These are phyloP conservation scores for Botrytis tulipae DNA, from an alignment of 2,329 filamentous ascomycete species.

Conservation along the genomic window DNA sequence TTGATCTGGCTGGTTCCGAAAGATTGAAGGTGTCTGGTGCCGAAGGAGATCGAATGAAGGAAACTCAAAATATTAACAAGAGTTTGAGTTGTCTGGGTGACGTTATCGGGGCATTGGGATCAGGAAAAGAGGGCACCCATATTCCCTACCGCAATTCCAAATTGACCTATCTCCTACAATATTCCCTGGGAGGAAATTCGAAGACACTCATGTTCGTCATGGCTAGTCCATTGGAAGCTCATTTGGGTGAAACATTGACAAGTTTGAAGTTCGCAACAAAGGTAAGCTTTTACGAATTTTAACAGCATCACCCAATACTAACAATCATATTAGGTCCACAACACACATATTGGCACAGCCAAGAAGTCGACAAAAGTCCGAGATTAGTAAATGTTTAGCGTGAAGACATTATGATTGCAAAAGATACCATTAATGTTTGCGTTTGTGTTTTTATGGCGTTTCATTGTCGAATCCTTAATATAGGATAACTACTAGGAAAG, in stretches of 20 bases:
- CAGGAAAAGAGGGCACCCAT: slow-evolving; percentile 72
- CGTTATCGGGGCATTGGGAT: slow-evolving; percentile 89
- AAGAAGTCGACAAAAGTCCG: slow-evolving; percentile 68
- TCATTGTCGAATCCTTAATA: background rate
- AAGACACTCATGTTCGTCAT: slow-evolving; percentile 99
- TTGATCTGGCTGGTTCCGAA: slow-evolving; percentile 93
- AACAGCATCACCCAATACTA: slow-evolving; percentile 23
- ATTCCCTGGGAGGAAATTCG: slow-evolving; percentile 89
- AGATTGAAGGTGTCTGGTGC: slow-evolving; percentile 82
- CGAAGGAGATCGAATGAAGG: slow-evolving; percentile 82
- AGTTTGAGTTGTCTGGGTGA: slow-evolving; percentile 88
- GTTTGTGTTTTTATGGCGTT: slow-evolving; percentile 15
- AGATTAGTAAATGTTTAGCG: slow-evolving; percentile 30
- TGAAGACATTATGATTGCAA: slow-evolving; percentile 14
- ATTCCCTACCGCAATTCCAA: slow-evolving; percentile 96
- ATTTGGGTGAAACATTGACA: slow-evolving; percentile 88
- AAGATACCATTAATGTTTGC: slow-evolving; percentile 21
- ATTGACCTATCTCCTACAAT: slow-evolving; percentile 92
- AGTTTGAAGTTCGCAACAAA: slow-evolving; percentile 96
- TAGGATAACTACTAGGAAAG: slow-evolving; percentile 13
- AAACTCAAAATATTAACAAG: slow-evolving; percentile 98
- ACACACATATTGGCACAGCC: slow-evolving; percentile 88
- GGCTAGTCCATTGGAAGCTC: slow-evolving; percentile 87
- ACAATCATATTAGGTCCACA: slow-evolving; percentile 59
- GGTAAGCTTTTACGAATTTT: slow-evolving; percentile 48